Evolutionary conservation across 1,284 basidiomycete genomes (phyloP), one percentile per base, ranked within the genome.

Genomic region (Schizophyllum amplum): DNA sequence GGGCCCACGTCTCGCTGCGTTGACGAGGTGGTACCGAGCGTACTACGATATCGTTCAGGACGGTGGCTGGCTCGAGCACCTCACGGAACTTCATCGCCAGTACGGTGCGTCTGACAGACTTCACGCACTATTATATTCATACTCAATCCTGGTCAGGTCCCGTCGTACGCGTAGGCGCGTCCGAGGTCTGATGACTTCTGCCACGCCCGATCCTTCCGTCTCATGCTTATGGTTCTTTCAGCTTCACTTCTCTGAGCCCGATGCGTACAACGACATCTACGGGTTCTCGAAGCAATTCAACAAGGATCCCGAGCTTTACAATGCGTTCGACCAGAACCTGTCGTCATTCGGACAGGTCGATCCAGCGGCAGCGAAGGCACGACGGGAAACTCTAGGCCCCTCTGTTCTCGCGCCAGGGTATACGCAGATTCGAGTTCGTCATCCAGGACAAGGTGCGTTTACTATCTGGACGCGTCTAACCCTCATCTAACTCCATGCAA

Each of bases 221-320:
- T 17, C 2, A 13, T 17, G 33, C n/a, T 22, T 13, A 25, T 0
- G 20, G 6, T 13, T 24, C 42, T 21, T 20, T n/a, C 53, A 72
- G 71, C 59, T 73, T 17, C 70, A 71, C 53, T 73, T 73, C 60
- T 60, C 59, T 17, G 62, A 68, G 49, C 67, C 67, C 4, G 56
- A 52, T 1, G 71, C 63, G 11, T 71, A 65, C 33, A 55, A 63
- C 17, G 65, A 67, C 17, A 71, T 73, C 42, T 71, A 72, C 57
- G 57, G 60, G 21, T 47, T 51, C 17, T 60, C 57, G 11, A 65
- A 65, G 15, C 65, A 61, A 47, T 71, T 68, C 55, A 60, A 58
- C 17, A 72, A 72, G 56, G 67, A 69, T 51, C 58, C 62, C 0
- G 23, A 17, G 4, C 60, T 71, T 6, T 72, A 72, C 51, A 42